phyloP scores from a whole-genome alignment of 2,329 filamentous ascomycete genomes.

The Ophiostoma himal-ulmi region DNA sequence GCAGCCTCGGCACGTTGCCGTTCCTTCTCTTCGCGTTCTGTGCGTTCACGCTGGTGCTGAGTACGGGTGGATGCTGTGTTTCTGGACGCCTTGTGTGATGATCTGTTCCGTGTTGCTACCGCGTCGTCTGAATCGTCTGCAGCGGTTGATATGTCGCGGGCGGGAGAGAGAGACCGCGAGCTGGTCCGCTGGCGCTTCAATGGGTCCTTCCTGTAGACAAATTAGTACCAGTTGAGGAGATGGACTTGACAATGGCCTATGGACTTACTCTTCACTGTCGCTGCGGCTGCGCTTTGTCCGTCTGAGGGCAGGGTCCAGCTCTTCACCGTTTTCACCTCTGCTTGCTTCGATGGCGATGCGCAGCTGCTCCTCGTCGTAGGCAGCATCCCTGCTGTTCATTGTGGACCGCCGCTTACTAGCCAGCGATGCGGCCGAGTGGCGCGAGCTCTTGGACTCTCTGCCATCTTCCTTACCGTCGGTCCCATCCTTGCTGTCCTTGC shows the following conservation, averaged over 20 bases:
- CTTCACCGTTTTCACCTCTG: conserved; percentile 65
- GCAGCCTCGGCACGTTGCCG: conserved; percentile 66
- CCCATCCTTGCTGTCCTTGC: conserved; percentile 47
- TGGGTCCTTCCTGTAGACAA: conserved; percentile 54
- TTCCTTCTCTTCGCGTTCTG: conserved; percentile 69
- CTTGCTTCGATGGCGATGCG: conserved; percentile 90
- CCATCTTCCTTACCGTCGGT: conserved; percentile 16
- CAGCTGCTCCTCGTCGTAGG: conserved; percentile 92
- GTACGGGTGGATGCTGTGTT: conserved; percentile 36
- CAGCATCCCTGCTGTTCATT: conserved; percentile 93
- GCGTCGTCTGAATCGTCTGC: conserved; percentile 70
- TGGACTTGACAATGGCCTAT: neutral
- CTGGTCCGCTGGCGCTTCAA: conserved; percentile 78
- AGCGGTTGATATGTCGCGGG: conserved; percentile 43
- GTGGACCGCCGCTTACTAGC: conserved; percentile 82
- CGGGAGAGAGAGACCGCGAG: conserved; percentile 64
- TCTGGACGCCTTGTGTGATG: conserved; percentile 54
- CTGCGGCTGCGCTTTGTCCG: conserved; percentile 77
- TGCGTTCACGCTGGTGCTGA: conserved; percentile 51
- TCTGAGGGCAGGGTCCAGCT: conserved; percentile 51
- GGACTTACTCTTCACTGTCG: conserved; percentile 85
- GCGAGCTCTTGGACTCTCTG: conserved; percentile 35
- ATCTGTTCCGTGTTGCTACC: conserved; percentile 43
- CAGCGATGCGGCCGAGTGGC: conserved; percentile 45
- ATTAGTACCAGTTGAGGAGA: neutral